Conservation (phyloP, 805 yeast species). For the Tetrapisispora nanseiensis region DNA sequence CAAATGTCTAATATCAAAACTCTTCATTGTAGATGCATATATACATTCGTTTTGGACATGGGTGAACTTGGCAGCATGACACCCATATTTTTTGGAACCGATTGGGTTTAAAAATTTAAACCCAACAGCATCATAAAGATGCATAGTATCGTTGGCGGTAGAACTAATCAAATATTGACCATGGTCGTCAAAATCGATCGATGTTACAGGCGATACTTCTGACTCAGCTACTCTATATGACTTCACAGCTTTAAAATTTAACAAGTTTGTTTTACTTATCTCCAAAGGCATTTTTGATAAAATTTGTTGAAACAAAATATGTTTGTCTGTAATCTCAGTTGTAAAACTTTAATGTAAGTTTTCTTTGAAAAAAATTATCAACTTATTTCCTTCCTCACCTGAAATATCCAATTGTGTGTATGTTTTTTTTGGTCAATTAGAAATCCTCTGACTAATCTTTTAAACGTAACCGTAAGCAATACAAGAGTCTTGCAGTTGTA, state of each 20-base stretch:
- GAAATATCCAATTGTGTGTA: too few species aligned
- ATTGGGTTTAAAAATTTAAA: constrained; percentile 64
- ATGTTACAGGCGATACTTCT: constrained; percentile 48
- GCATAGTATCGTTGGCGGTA: constrained; percentile 75
- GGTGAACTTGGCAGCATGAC: constrained; percentile 76
- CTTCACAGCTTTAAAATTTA: constrained; percentile 36
- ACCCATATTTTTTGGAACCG: constrained; percentile 85
- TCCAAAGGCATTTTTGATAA: constrained; percentile 12
- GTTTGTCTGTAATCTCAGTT: too few species aligned
- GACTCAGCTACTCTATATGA: constrained; percentile 40
- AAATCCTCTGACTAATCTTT: too few species aligned
- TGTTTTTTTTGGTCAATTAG: too few species aligned
- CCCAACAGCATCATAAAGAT: constrained; percentile 63
- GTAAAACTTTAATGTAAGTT: too few species aligned
- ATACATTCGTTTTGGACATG: constrained; percentile 63
- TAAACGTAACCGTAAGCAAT: too few species aligned
- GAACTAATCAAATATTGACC: constrained; percentile 71
- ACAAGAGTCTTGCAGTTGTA: too few species aligned
- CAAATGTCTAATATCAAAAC: constrained; percentile 65
- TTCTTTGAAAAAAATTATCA: too few species aligned
- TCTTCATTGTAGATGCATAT: constrained; percentile 75
- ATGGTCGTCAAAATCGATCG: constrained; percentile 70
- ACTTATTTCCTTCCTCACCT: too few species aligned
- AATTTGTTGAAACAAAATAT: too few species aligned
- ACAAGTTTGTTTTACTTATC: constrained; percentile 22